These are phyloP conservation scores for Bacterosira constricta DNA, from an alignment of 108 stramenopile species.

Conservation along the genomic window DNA sequence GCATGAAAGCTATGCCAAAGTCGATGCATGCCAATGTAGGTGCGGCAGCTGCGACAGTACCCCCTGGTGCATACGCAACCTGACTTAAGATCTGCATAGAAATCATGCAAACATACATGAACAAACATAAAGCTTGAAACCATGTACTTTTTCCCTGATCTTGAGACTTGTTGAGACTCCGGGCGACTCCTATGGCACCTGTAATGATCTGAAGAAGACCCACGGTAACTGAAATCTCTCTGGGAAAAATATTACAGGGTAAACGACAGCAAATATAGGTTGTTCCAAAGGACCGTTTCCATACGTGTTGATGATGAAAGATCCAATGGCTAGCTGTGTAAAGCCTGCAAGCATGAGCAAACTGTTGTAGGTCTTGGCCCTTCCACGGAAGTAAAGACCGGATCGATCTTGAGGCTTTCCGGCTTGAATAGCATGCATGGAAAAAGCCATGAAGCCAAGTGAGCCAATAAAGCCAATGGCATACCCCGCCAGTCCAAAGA, in stretches of 20 bases:
- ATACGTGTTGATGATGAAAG: not conserved
- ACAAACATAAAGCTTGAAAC: constrained; percentile 2
- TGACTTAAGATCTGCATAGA: not conserved
- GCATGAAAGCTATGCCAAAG: constrained; percentile 1
- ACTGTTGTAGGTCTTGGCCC: not conserved
- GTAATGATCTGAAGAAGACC: constrained; percentile 2
- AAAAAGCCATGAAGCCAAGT: constrained; percentile 4
- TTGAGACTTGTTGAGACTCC: not conserved
- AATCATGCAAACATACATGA: constrained; percentile 1
- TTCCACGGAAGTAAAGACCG: constrained; percentile 4
- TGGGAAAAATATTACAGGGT: not conserved
- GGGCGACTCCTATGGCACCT: not conserved
- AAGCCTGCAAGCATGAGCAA: constrained; percentile 7
- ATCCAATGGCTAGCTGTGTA: constrained; percentile 10
- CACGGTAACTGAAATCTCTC: constrained; percentile 3
- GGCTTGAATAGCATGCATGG: constrained; percentile 3
- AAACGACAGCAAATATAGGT: not conserved
- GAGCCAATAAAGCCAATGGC: not conserved
- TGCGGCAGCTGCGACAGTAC: not conserved
- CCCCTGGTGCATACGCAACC: no score
- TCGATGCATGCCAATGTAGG: not conserved
- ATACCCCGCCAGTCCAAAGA: not conserved
- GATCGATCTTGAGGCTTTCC: not conserved
- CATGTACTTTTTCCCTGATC: not conserved
- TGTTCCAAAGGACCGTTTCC: constrained; percentile 1